Conservation (phyloP, 768 basidiomycete genomes). For the Serendipita indica region DNA sequence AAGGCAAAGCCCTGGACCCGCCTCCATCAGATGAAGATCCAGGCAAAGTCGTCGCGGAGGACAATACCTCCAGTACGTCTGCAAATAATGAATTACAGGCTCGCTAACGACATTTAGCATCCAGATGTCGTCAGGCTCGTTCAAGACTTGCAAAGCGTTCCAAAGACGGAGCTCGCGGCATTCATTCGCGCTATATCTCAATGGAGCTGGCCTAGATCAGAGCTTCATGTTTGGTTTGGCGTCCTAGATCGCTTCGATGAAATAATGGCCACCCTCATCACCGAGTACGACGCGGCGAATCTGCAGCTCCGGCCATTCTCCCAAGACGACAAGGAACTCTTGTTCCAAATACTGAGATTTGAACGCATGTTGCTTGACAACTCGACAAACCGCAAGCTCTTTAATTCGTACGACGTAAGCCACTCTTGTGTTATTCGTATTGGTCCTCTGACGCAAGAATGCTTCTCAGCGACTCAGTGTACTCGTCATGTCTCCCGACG, state of each 20-base stretch:
- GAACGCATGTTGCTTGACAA: slow-evolving; percentile 86
- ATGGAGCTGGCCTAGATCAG: slow-evolving; percentile 94
- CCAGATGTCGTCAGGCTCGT: slow-evolving; percentile 73
- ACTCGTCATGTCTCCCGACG: slow-evolving; percentile 73
- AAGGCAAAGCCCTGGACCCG: not conserved
- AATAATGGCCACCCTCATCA: slow-evolving; percentile 69
- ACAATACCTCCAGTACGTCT: slow-evolving; percentile 56
- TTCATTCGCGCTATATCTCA: slow-evolving; percentile 52
- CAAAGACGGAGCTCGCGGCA: slow-evolving; percentile 55
- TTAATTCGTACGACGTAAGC: slow-evolving; percentile 89
- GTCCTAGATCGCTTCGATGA: slow-evolving; percentile 92
- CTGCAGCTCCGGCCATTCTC: slow-evolving; percentile 71
- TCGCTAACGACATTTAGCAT: slow-evolving; percentile 31
- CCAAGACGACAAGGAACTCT: slow-evolving; percentile 50
- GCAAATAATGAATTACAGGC: not conserved
- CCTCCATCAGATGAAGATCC: slow-evolving; percentile 55
- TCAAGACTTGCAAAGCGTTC: slow-evolving; percentile 44
- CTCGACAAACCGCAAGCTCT: slow-evolving; percentile 94
- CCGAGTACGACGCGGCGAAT: slow-evolving; percentile 72
- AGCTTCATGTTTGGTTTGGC: slow-evolving; percentile 91
- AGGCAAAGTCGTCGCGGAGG: slow-evolving; percentile 46
- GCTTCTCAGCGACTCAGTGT: slow-evolving; percentile 65
- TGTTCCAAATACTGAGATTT: slow-evolving; percentile 77
- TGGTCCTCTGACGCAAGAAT: slow-evolving; percentile 3
- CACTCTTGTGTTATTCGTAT: slow-evolving; percentile 12